Evolutionary conservation across 805 yeast species (phyloP), one percentile per base, ranked within the genome.

Genomic region (Lachancea mirantina): DNA sequence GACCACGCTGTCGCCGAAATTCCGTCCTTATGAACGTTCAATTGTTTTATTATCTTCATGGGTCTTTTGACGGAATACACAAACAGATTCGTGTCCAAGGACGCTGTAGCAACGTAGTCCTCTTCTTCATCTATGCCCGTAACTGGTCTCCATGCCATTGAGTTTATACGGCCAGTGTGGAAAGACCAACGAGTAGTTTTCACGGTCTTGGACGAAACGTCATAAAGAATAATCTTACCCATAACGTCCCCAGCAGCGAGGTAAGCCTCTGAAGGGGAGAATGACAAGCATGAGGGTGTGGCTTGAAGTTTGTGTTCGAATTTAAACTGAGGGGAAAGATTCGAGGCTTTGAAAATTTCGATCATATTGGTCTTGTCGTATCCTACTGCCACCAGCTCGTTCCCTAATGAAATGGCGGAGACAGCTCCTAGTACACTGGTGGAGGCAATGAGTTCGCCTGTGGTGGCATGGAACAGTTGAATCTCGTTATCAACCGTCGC

Each of bases 141-240:
- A 7, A 21, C 14, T 6, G 58, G 55, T 36, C 38, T 72, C 98
- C 97, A 92, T 15, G 75, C 58, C 29, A 92, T 82, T 19, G 78
- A 71, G 38, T 74, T 76, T 41, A 92, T 80, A 35, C 72, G 76
- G 36, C 95, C 79, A 2, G 88, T 83, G 55, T 92, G 96, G 76
- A 84, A 89, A 0, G 94, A 79, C 99, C 99, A 92, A 53, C 96
- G 74, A 0, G 94, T 75, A 2, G 97, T 85, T 22, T 77, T 69
- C 6, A 84, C 61, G 3, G 69, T 45, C 31, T 64, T 71, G 23
- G 75, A 76, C 2, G 54, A 55, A 5, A 76, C 54, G 42, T 74
- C 68, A 58, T 74, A 85, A 22, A 88, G 65, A n/a, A 78, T 60
- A 43, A 87, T 84, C 56, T 89, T 92, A 20, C 98, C 98, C 33